These are phyloP conservation scores for Lepiota subincarnata DNA, from an alignment of 768 basidiomycete species.

Conservation along the genomic window DNA sequence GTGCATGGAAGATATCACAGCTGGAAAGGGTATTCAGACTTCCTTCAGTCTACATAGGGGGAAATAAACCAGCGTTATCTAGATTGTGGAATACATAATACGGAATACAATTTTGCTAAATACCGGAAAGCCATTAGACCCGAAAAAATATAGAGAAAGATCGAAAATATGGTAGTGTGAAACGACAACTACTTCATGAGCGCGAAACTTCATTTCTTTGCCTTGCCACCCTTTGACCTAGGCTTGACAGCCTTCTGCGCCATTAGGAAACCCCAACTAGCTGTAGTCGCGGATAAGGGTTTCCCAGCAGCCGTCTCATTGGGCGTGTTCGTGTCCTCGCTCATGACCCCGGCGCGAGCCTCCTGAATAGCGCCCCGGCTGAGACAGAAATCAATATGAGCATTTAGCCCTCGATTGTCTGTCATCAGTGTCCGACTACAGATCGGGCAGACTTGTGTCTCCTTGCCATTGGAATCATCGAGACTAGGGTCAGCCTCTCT, in stretches of 20 bases:
- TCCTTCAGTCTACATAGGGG: constrained; percentile 79
- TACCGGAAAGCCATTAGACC: background rate
- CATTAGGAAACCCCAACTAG: constrained; percentile 3
- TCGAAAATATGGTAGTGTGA: background rate
- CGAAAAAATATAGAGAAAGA: background rate
- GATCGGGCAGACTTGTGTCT: constrained; percentile 63
- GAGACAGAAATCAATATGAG: constrained; percentile 88
- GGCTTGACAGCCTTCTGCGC: background rate
- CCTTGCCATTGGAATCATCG: constrained; percentile 5
- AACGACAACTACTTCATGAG: background rate
- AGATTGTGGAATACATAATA: constrained; percentile 4
- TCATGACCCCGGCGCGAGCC: constrained; percentile 48
- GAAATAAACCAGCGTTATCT: constrained; percentile 19
- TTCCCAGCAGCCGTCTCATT: background rate
- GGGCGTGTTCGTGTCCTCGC: constrained; percentile 7
- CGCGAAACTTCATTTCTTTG: background rate
- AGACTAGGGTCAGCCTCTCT: background rate
- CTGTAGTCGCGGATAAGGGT: background rate
- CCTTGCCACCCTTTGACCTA: background rate
- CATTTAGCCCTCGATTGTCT: constrained; percentile 77
- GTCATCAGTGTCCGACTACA: constrained; percentile 58
- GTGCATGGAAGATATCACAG: constrained; percentile 72
- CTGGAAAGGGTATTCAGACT: constrained; percentile 68
- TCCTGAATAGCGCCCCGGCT: constrained; percentile 74
- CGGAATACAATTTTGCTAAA: constrained; percentile 14